Percentiles rank a stretch among this genome's conserved stretches.
These are phyloP conservation scores for Alternaria panax DNA, from an alignment of 2,329 filamentous ascomycete genomes.

Conservation along the genomic window DNA sequence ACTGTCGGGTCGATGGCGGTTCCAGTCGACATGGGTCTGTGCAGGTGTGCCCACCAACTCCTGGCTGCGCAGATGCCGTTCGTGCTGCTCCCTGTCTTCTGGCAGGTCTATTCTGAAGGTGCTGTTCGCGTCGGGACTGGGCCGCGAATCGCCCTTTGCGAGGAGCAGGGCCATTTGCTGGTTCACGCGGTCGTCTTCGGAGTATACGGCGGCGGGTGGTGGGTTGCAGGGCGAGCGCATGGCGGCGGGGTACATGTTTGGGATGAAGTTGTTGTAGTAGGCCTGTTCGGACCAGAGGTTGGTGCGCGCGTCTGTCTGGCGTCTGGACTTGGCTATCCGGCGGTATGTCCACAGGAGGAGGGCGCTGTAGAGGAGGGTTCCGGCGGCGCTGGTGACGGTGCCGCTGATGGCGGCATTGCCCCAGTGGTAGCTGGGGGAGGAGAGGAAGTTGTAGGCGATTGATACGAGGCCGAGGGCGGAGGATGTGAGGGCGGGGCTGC, in stretches of 20 bases:
- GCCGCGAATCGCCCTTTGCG: conserved; percentile 43
- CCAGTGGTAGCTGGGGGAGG: conserved; percentile 53
- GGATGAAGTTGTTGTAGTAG: conserved; percentile 56
- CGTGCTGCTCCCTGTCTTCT: conserved; percentile 40
- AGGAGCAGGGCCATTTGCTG: conserved; percentile 61
- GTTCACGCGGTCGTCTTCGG: conserved; percentile 59
- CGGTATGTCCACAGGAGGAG: conserved; percentile 55
- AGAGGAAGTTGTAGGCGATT: conserved; percentile 57
- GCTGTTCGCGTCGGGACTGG: conserved; percentile 44
- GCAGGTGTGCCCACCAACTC: conserved; percentile 44
- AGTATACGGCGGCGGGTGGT: conserved; percentile 39
- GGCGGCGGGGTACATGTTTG: conserved; percentile 57
- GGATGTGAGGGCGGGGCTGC: conserved; percentile 52
- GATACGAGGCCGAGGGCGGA: conserved; percentile 58
- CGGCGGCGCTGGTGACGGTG: conserved; percentile 50
- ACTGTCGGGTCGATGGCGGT: conserved; percentile 33
- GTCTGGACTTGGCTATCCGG: conserved; percentile 46
- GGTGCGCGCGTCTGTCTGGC: conserved; percentile 25
- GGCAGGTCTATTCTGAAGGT: conserved; percentile 55
- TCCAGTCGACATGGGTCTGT: conserved; percentile 28
- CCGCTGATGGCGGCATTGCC: conserved; percentile 54
- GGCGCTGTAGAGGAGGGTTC: conserved; percentile 52
- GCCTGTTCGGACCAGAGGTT: conserved; percentile 47
- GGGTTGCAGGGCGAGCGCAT: conserved; percentile 35
- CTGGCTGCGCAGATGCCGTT: conserved; percentile 35